Evolutionary conservation across 208 protist species (phyloP).

Genomic region (Acanthamoeba lenticulata): DNA sequence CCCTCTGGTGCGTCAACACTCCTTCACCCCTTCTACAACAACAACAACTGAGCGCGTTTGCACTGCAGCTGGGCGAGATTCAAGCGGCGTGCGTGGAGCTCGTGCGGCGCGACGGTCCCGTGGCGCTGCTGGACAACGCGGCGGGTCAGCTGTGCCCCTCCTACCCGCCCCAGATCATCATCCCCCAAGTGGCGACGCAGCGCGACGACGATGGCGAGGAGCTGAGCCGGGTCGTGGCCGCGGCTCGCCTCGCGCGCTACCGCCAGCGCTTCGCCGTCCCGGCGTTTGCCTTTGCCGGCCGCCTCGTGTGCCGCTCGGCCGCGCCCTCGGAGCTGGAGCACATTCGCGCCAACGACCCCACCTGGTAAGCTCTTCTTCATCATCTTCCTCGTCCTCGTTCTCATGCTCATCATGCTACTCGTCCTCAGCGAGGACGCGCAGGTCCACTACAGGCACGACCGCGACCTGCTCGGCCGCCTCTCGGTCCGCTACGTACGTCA

Average conservation of each 20-base stretch:
- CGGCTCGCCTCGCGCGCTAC: background rate
- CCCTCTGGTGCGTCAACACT: background rate
- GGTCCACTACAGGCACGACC: background rate
- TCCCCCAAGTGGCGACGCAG: too few species aligned
- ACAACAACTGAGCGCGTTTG: background rate
- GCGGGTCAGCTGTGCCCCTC: slow-evolving; percentile 17
- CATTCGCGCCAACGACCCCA: background rate
- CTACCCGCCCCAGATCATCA: background rate
- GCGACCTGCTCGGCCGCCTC: background rate
- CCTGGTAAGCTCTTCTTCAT: background rate
- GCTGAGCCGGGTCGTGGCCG: background rate
- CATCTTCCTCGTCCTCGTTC: background rate
- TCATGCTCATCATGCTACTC: background rate
- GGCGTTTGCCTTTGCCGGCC: background rate
- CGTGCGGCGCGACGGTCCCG: background rate
- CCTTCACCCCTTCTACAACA: background rate
- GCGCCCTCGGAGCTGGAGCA: slow-evolving; percentile 17
- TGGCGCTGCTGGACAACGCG: slow-evolving; percentile 11
- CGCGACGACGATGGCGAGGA: too few species aligned
- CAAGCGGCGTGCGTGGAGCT: background rate
- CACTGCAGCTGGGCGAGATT: background rate
- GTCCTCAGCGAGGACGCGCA: background rate
- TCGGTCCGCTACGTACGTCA: background rate
- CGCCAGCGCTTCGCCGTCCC: slow-evolving; percentile 3
- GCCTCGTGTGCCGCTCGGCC: background rate